Conservation (phyloP, 2,329 filamentous ascomycete genomes). For the Niveomyces coronatus region DNA sequence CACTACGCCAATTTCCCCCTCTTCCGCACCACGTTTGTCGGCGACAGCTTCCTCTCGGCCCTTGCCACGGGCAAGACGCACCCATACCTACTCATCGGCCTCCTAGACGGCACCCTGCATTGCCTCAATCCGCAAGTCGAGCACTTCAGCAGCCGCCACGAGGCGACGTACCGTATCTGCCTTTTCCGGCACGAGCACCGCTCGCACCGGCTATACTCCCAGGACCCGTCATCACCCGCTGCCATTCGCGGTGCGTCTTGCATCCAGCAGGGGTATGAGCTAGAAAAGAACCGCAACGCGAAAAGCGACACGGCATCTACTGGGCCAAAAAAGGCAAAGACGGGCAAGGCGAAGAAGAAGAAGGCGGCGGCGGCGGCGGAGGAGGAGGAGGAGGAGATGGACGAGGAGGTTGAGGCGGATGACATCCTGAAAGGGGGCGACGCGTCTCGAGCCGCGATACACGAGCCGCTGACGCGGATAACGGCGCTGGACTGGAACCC, state of each 20-base stretch:
- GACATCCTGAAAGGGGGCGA: slow-evolving; percentile 22
- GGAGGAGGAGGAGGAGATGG: slow-evolving; percentile 18
- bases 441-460: slow-evolving; percentile 37
- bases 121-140: slow-evolving; percentile 29
- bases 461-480: slow-evolving; percentile 53
- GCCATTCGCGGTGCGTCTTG: slow-evolving; percentile 35
- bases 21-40: slow-evolving; percentile 40
- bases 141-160: slow-evolving; percentile 24
- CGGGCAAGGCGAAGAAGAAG: slow-evolving; percentile 26
- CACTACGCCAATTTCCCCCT: slow-evolving; percentile 43
- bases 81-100: slow-evolving; percentile 43
- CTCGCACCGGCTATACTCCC: slow-evolving; percentile 21
- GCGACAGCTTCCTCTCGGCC: slow-evolving; percentile 39
- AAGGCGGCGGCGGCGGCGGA: slow-evolving; percentile 20
- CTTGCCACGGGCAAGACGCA: slow-evolving; percentile 40
- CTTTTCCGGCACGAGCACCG: slow-evolving; percentile 46
- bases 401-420: slow-evolving; percentile 23
- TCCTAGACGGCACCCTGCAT: slow-evolving; percentile 44
- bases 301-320: slow-evolving; percentile 27
- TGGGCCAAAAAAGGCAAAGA: slow-evolving; percentile 21
- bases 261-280: slow-evolving; percentile 40
- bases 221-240: slow-evolving; percentile 19
- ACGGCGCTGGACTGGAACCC: slow-evolving; percentile 59
- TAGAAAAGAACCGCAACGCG: slow-evolving; percentile 39
- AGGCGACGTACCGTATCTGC: slow-evolving; percentile 24